A percentile compares a stretch with the other conserved stretches of the same genome.
Evolutionary conservation across 805 yeast genomes (phyloP).

Genomic region (Saccharomycopsis fermentans): DNA sequence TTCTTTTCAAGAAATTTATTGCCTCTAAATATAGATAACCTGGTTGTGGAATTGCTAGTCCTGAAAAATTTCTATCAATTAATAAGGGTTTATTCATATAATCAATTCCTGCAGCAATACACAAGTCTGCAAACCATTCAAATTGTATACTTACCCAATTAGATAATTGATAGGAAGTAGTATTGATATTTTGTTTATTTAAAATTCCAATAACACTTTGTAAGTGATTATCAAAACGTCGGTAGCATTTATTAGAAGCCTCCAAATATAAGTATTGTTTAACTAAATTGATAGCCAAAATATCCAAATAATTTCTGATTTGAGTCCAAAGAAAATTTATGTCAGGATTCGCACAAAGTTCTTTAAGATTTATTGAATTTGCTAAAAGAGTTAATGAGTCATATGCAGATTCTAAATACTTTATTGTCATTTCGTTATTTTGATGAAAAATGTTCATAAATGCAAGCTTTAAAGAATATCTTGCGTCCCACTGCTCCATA

Average conservation of each 20-base stretch:
- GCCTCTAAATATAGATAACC: slow-evolving; percentile 35
- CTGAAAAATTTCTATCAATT: slow-evolving; percentile 21
- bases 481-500: slow-evolving; percentile 34
- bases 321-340: slow-evolving; percentile 31
- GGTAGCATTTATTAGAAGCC: slow-evolving; percentile 47
- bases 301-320: slow-evolving; percentile 44
- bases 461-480: slow-evolving; percentile 44
- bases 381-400: slow-evolving; percentile 37
- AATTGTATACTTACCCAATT: slow-evolving; percentile 59
- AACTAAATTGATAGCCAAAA: slow-evolving; percentile 51
- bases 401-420: slow-evolving; percentile 42
- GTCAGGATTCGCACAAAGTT: slow-evolving; percentile 10
- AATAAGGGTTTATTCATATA: slow-evolving; percentile 32
- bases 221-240: slow-evolving; percentile 57
- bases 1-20: slow-evolving; percentile 24
- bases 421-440: slow-evolving; percentile 39
- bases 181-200: slow-evolving; percentile 23
- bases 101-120: slow-evolving; percentile 38
- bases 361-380: slow-evolving; percentile 21
- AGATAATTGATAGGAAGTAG: slow-evolving; percentile 24
- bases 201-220: slow-evolving; percentile 36
- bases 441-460: slow-evolving; percentile 39
- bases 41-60: slow-evolving; percentile 32
- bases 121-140: slow-evolving; percentile 53
- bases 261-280: slow-evolving; percentile 50